phyloP scores from a whole-genome alignment of 2,329 filamentous ascomycete genomes.

The Corynespora cassiicola region DNA sequence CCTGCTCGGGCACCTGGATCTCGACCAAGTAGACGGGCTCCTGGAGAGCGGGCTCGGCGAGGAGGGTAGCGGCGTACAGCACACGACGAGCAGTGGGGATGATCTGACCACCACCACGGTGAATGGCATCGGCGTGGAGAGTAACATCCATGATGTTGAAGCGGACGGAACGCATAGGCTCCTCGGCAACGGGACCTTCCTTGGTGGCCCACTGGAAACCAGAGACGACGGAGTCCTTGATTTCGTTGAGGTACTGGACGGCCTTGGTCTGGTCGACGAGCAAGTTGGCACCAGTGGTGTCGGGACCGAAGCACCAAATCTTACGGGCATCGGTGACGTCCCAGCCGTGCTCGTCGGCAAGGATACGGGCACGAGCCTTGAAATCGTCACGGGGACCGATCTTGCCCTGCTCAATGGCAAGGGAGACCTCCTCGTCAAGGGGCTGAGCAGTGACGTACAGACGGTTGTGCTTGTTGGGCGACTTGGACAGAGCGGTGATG shows the following conservation, averaged over 20 bases:
- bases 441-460: slow-evolving; percentile 94
- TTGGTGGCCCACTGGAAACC: slow-evolving; percentile 99
- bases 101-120: slow-evolving; percentile 98
- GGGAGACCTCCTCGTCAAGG: slow-evolving; percentile 87
- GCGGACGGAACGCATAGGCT: slow-evolving; percentile 95
- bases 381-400: slow-evolving; percentile 96
- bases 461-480: slow-evolving; percentile 99
- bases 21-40: slow-evolving; percentile 99
- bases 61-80: slow-evolving; percentile 88
- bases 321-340: slow-evolving; percentile 99
- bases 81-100: slow-evolving; percentile 98
- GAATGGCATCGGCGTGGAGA: slow-evolving; percentile 98
- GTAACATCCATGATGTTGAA: slow-evolving; percentile 99
- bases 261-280: slow-evolving; percentile 99
- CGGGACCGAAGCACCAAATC: slow-evolving; percentile 99
- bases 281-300: slow-evolving; percentile 97
- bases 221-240: slow-evolving; percentile 99
- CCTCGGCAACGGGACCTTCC: slow-evolving; percentile 96
- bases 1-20: slow-evolving; percentile 97
- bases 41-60: slow-evolving; percentile 88
- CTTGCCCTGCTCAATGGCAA: slow-evolving; percentile 90
- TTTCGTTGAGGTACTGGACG: slow-evolving; percentile 99
- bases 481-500: slow-evolving; percentile 98
- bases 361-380: slow-evolving; percentile 94
- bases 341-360: slow-evolving; percentile 98